Conservation (phyloP, 257 asterid species). For the Marsdenia floribunda region DNA sequence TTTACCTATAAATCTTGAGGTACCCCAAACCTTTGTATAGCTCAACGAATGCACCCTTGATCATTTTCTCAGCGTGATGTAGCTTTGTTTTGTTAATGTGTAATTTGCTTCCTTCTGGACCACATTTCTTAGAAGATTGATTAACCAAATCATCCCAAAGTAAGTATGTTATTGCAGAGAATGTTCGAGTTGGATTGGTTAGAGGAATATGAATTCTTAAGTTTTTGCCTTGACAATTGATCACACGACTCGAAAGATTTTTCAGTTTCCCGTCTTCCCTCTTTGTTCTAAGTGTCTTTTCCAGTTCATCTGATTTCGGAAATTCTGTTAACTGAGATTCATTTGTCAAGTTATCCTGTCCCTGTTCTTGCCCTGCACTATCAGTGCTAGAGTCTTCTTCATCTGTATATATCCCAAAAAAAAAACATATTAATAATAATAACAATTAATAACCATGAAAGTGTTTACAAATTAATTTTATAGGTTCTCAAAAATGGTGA, state of each 20-base stretch:
- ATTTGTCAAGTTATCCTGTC: conserved; percentile 29
- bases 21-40: conserved; percentile 83
- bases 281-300: conserved; percentile 38
- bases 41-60: conserved; percentile 75
- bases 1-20: conserved; percentile 78
- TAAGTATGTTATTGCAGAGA: conserved; percentile 67
- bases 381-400: conserved; percentile 37
- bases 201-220: conserved; percentile 70
- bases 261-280: conserved; percentile 36
- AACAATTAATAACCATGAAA: background rate
- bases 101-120: conserved; percentile 37
- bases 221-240: conserved; percentile 56
- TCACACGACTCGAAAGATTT: conserved; percentile 37
- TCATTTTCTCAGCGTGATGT: conserved; percentile 92
- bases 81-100: conserved; percentile 60
- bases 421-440: background rate
- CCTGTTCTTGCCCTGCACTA: conserved; percentile 42
- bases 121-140: conserved; percentile 69
- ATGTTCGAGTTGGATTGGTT: conserved; percentile 70
- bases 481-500: background rate
- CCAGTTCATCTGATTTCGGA: conserved; percentile 38
- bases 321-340: conserved; percentile 31
- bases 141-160: conserved; percentile 77
- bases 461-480: background rate
- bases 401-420: background rate